Evolutionary conservation across 2,329 filamentous ascomycete genomes (phyloP).

Genomic region (Venturia asperata): DNA sequence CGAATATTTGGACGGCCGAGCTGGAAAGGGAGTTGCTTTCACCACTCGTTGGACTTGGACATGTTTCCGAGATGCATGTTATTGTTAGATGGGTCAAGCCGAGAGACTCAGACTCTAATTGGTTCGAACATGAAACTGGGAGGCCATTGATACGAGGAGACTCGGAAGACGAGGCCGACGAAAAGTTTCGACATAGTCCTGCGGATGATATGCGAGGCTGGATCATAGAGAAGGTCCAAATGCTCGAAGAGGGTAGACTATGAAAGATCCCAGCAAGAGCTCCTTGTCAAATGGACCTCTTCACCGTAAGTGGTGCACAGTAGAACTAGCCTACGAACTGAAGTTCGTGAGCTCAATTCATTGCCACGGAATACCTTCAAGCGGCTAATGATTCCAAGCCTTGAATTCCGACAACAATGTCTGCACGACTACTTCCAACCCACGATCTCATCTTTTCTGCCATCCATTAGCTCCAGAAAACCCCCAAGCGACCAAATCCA

Average conservation of each 20-base stretch:
- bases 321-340: background rate
- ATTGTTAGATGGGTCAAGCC: constrained; percentile 8
- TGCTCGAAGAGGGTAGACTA: background rate
- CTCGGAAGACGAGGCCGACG: background rate
- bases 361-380: background rate
- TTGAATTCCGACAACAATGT: too few species aligned
- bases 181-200: background rate
- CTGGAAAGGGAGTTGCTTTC: constrained; percentile 3
- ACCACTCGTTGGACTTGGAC: background rate
- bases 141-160: background rate
- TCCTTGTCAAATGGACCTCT: background rate
- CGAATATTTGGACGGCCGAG: constrained; percentile 10
- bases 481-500: too few species aligned
- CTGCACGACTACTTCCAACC: too few species aligned
- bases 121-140: background rate
- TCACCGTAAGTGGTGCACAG: background rate
- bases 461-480: too few species aligned
- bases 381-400: too few species aligned
- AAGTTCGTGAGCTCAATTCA: background rate
- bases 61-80: constrained; percentile 3
- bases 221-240: background rate
- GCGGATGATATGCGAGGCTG: constrained; percentile 6
- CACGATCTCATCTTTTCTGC: too few species aligned
- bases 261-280: background rate
- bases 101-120: background rate